Conservation (phyloP, 2,329 filamentous ascomycete genomes). For the Fusarium humuli region DNA sequence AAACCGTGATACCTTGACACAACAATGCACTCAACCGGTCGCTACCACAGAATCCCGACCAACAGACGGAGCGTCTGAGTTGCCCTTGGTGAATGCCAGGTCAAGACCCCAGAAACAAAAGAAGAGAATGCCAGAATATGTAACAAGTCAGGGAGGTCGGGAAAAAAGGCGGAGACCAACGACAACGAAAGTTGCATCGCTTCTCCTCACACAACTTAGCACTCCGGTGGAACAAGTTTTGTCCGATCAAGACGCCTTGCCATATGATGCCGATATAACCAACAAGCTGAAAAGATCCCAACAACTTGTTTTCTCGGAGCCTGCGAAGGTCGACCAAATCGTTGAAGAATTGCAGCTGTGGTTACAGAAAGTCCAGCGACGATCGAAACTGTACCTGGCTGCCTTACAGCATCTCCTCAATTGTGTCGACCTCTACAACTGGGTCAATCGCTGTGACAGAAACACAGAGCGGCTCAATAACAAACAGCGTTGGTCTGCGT, state of each 20-base stretch:
- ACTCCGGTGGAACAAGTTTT: background rate
- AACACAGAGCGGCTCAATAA: background rate
- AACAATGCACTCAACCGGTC: background rate
- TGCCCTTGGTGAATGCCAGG: background rate
- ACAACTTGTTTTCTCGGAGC: background rate
- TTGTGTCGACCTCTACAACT: conserved; percentile 5
- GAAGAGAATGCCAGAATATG: background rate
- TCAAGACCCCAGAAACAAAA: background rate
- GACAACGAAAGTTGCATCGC: background rate
- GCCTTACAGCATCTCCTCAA: conserved; percentile 2
- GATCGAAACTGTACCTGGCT: background rate
- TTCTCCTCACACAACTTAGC: conserved; percentile 3
- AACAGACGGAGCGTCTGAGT: background rate
- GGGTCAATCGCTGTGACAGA: background rate
- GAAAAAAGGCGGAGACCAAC: background rate
- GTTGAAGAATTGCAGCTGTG: background rate
- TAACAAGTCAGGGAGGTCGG: background rate
- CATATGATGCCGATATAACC: background rate
- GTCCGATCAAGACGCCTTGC: background rate
- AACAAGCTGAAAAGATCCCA: background rate
- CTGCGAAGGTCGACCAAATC: background rate
- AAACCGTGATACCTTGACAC: background rate
- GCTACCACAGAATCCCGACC: background rate
- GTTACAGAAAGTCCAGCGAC: background rate
- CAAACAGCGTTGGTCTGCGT: background rate